Evolutionary conservation across 2,329 filamentous ascomycete genomes (phyloP).

Genomic region (Hypoxylon sp.): DNA sequence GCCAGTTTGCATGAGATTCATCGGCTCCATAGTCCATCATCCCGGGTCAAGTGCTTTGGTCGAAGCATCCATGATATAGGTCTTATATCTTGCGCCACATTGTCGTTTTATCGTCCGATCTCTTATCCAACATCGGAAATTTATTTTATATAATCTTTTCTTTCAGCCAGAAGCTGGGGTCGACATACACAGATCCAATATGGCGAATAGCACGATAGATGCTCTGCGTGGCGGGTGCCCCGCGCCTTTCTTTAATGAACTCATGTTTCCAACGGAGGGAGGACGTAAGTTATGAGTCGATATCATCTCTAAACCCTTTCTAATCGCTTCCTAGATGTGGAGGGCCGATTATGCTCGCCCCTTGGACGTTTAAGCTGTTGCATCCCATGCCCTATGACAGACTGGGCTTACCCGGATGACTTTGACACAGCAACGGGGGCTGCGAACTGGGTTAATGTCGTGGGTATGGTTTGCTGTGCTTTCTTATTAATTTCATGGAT

Average conservation of each 20-base stretch:
- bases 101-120: neutral
- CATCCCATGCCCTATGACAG: conserved; percentile 88
- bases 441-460: conserved; percentile 88
- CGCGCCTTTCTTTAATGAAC: conserved; percentile 77
- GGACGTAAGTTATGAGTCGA: conserved; percentile 51
- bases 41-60: conserved; percentile 9
- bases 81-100: conserved; percentile 6
- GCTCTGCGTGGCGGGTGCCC: conserved; percentile 68
- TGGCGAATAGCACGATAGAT: conserved; percentile 41
- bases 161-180: conserved; percentile 20
- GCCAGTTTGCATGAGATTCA: conserved; percentile 7
- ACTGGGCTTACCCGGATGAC: conserved; percentile 78
- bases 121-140: conserved; percentile 15
- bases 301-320: conserved; percentile 26
- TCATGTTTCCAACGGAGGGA: conserved; percentile 66
- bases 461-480: conserved; percentile 77
- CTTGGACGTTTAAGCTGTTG: conserved; percentile 77
- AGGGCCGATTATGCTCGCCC: conserved; percentile 69
- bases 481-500: conserved; percentile 87
- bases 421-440: conserved; percentile 73
- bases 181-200: conserved; percentile 24
- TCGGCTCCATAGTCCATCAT: conserved; percentile 12
- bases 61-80: conserved; percentile 9
- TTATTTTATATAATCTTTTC: neutral
- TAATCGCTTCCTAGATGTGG: conserved; percentile 60